A percentile compares a stretch with the other conserved stretches of the same genome.
Evolutionary conservation across 1,284 basidiomycete species (phyloP).

Genomic region (Ceratobasidium sp.): DNA sequence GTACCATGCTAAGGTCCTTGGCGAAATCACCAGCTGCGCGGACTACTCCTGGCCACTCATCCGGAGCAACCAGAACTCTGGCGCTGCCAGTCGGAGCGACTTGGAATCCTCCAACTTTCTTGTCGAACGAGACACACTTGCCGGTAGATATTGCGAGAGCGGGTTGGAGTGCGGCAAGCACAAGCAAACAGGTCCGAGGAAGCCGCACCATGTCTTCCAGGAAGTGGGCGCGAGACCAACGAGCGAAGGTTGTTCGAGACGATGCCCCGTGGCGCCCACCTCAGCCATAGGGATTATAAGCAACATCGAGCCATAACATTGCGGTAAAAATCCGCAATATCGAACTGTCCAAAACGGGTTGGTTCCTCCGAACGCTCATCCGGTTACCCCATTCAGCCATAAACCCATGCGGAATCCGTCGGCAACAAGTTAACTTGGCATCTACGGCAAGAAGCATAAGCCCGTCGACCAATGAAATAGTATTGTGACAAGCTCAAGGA

Average conservation of each 20-base stretch:
- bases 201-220: conserved; percentile 20
- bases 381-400: background rate
- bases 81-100: conserved; percentile 47
- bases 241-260: conserved; percentile 4
- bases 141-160: conserved; percentile 30
- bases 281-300: background rate
- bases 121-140: conserved; percentile 48
- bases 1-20: conserved; percentile 66
- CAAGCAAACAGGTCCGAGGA: conserved; percentile 31
- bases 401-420: conserved; percentile 9
- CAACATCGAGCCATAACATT: background rate
- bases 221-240: conserved; percentile 9
- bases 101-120: conserved; percentile 45
- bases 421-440: background rate
- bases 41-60: conserved; percentile 76
- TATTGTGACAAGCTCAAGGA: background rate
- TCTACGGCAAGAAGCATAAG: background rate
- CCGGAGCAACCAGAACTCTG: conserved; percentile 65
- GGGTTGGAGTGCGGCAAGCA: conserved; percentile 18
- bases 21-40: conserved; percentile 72
- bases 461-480: background rate
- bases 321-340: background rate
- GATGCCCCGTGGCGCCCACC: conserved; percentile 17
- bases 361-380: background rate
- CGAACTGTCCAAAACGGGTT: background rate